phyloP scores from a whole-genome alignment of 768 basidiomycete genomes.

The Dictyophora rubrovolvata region DNA sequence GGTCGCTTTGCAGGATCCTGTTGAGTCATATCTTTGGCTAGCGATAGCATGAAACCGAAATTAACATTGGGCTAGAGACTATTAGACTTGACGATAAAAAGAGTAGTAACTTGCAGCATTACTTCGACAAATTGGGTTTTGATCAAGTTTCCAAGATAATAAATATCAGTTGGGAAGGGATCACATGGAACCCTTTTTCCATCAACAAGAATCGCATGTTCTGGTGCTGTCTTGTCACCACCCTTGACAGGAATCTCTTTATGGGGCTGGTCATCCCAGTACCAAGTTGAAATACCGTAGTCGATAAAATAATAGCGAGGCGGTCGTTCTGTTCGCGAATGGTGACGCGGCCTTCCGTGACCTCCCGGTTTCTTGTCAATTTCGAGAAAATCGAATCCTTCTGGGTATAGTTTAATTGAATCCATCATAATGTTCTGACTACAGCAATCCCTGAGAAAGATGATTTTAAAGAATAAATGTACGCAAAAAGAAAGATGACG shows the following conservation, averaged over 20 bases:
- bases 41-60: constrained; percentile 24
- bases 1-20: constrained; percentile 25
- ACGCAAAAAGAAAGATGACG: background rate
- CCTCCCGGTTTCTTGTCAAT: background rate
- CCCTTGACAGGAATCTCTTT: constrained; percentile 23
- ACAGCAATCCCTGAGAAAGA: constrained; percentile 9
- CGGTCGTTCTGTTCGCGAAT: constrained; percentile 17
- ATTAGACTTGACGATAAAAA: background rate
- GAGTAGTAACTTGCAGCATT: background rate
- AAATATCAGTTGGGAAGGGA: constrained; percentile 35
- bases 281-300: constrained; percentile 14
- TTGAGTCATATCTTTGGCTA: constrained; percentile 29
- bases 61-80: constrained; percentile 14
- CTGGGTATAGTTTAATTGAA: constrained; percentile 12
- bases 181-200: constrained; percentile 11
- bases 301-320: constrained; percentile 20
- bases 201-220: constrained; percentile 15
- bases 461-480: background rate
- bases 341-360: constrained; percentile 3
- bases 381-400: constrained; percentile 11
- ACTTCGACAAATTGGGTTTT: constrained; percentile 25
- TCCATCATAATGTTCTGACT: constrained; percentile 15
- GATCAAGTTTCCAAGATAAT: constrained; percentile 32
- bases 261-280: constrained; percentile 8
- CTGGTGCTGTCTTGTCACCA: constrained; percentile 34